Base-by-base conservation (phyloP, 805 yeast genomes). In the Metschnikowia cubensis region DNA sequence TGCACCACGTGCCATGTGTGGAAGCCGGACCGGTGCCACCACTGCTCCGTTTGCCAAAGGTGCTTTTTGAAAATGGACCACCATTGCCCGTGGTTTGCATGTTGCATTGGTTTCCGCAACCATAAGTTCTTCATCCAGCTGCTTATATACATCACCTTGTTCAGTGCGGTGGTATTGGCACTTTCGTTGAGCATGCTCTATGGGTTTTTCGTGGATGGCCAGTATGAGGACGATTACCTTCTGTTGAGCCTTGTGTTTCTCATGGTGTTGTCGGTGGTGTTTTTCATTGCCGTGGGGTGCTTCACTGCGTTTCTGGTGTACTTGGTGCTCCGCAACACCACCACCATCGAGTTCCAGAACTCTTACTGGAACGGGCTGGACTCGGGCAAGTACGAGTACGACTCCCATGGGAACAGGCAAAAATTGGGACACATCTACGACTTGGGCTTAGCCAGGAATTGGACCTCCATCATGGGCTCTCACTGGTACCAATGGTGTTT, bases 1-100 rank as follows among this genome's bases (percentile, higher is more conserved):
- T 80, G 85, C 58, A 62, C 67, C 36, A 78, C 76, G 53, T 80
- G 85, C 59, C 60, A 68, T 36, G 77, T 70, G 10, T 80, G 84
- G 84, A 80, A 80, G 59, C 85, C 85, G 0, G 85, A 80, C 59
- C 61, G 85, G 51, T 69, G 80, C 47, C 85, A 80, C 58, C 85
- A 80, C 61, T 80, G 85, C 59, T 74, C 82, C 1, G 55, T 75
- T 14, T 77, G 82, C 49, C 66, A 68, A 2, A 63, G 55, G 48
- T 80, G 85, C 61, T 63, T 78, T 2, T 60, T 80, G 37, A 59
- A 70, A 40, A 80, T 80, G 84, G 84, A 80, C 63, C 85, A 80
- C 56, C 83, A 80, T 61, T 80, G 85, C 55, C 97, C 97, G 0
- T 92, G 98, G 98, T 89, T 90, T 66, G 84, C 96, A 1, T 74